Evolutionary conservation across 1,284 basidiomycete species (phyloP).

Genomic region (Flammula alnicola): DNA sequence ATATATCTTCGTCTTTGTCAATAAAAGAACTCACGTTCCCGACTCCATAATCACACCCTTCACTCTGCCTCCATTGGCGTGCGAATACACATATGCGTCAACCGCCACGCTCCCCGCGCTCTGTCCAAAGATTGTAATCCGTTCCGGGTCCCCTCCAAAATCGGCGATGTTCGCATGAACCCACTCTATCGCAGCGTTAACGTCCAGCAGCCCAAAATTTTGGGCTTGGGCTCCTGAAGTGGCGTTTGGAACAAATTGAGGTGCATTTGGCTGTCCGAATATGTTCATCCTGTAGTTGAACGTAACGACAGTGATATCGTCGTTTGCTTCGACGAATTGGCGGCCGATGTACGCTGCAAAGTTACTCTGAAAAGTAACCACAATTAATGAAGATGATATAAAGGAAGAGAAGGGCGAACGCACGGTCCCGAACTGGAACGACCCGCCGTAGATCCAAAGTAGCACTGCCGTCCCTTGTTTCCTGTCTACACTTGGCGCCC

Average conservation of each 20-base stretch:
- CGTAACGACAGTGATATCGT: conserved; percentile 38
- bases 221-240: conserved; percentile 24
- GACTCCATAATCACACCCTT: conserved; percentile 9
- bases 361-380: conserved; percentile 30
- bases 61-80: conserved; percentile 20
- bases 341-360: conserved; percentile 32
- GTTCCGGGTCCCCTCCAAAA: conserved; percentile 41
- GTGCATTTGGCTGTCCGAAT: conserved; percentile 39
- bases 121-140: conserved; percentile 39
- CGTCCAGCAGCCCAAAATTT: conserved; percentile 39
- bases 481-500: conserved; percentile 34
- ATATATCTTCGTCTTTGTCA: neutral
- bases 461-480: conserved; percentile 39
- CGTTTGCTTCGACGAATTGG: conserved; percentile 37
- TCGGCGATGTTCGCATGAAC: conserved; percentile 39
- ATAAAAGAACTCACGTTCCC: conserved; percentile 6
- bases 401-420: conserved; percentile 8
- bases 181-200: conserved; percentile 39
- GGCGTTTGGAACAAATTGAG: conserved; percentile 38
- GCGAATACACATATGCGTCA: conserved; percentile 36
- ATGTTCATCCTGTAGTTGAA: conserved; percentile 43
- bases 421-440: conserved; percentile 38
- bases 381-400: neutral
- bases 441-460: conserved; percentile 41
- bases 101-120: conserved; percentile 37